These are phyloP conservation scores for Eucalyptus victrix DNA, from an alignment of 345 rosid species.

Conservation along the genomic window DNA sequence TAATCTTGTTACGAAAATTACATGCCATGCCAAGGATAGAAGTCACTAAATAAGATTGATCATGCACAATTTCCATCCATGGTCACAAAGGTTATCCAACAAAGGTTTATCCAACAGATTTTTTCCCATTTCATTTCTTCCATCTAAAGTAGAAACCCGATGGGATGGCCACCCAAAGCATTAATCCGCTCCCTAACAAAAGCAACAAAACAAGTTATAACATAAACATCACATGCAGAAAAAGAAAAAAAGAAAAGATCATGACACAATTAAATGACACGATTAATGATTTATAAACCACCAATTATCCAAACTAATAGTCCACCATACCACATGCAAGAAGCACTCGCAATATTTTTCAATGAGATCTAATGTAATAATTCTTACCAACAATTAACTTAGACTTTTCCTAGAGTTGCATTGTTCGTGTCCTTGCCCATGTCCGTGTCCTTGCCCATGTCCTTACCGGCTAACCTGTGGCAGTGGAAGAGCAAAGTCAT, in stretches of 20 bases:
- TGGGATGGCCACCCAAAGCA: slow-evolving; percentile 49
- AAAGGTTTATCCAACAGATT: too few species aligned
- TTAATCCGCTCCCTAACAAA: slow-evolving; percentile 36
- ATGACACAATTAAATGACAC: too few species aligned
- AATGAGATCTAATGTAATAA: background rate
- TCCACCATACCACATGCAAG: background rate
- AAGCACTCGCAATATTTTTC: background rate
- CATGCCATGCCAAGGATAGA: background rate
- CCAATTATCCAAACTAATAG: background rate
- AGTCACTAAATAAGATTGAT: background rate
- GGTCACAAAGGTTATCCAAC: background rate
- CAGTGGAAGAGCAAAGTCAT: background rate
- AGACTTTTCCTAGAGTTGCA: too few species aligned
- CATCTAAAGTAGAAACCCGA: slow-evolving; percentile 46
- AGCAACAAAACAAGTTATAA: background rate
- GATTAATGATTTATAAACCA: background rate
- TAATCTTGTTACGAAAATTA: background rate
- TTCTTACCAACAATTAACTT: too few species aligned
- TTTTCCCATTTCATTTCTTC: slow-evolving; percentile 17
- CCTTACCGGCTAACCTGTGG: background rate
- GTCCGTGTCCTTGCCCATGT: too few species aligned
- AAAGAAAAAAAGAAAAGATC: background rate
- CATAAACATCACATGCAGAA: background rate
- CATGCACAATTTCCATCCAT: background rate
- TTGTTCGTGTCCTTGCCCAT: too few species aligned